Evolutionary conservation across 2,329 filamentous ascomycete species (phyloP).

Genomic region (Botrytis tulipae): DNA sequence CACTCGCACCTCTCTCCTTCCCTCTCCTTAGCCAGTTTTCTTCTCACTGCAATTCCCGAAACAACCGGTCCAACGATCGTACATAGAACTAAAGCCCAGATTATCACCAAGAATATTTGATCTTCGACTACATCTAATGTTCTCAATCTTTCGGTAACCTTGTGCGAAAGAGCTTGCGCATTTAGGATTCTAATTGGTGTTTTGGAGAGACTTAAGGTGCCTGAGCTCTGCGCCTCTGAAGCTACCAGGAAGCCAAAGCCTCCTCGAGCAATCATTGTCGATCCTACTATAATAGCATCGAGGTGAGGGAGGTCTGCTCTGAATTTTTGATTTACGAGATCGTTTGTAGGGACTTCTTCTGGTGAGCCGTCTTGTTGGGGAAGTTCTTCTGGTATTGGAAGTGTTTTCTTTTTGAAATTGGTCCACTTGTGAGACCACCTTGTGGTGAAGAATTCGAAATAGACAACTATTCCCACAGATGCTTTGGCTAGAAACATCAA

Average conservation of each 20-base stretch:
- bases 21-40: neutral
- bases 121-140: constrained; percentile 23
- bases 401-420: neutral
- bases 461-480: constrained; percentile 47
- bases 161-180: neutral
- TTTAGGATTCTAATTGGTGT: neutral
- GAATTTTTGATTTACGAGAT: neutral
- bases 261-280: constrained; percentile 70
- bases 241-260: constrained; percentile 79
- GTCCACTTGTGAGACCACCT: neutral
- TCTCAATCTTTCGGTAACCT: neutral
- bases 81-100: constrained; percentile 56
- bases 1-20: neutral
- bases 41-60: constrained; percentile 11
- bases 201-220: constrained; percentile 27
- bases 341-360: neutral
- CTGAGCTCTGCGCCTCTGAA: constrained; percentile 58
- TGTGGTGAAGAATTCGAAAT: constrained; percentile 25
- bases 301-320: constrained; percentile 24
- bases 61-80: constrained; percentile 51
- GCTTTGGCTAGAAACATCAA: constrained; percentile 42
- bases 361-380: neutral
- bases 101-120: constrained; percentile 51
- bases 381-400: neutral
- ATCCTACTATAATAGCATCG: constrained; percentile 25